These are phyloP conservation scores for Fomitopsis pulvina DNA, from an alignment of 768 basidiomycete species.

Conservation along the genomic window DNA sequence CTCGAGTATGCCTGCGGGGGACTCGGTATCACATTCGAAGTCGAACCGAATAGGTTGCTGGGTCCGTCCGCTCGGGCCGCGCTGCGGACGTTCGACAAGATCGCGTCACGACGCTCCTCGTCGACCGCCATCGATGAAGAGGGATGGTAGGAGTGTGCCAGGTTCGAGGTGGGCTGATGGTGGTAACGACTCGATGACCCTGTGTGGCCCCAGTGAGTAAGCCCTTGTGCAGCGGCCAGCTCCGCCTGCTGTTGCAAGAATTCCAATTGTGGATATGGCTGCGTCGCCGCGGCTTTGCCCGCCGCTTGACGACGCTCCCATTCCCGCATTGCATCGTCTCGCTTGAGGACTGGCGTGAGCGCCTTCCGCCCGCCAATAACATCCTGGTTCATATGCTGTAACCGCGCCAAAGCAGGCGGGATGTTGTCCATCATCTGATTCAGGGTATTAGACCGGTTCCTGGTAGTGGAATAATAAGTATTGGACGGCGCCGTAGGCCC, in stretches of 20 bases:
- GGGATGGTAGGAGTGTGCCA: constrained; percentile 57
- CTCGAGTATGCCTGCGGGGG: constrained; percentile 70
- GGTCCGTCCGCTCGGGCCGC: constrained; percentile 48
- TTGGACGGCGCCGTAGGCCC: constrained; percentile 53
- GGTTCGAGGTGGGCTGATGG: constrained; percentile 56
- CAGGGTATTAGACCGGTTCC: constrained; percentile 87
- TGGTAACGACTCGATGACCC: constrained; percentile 34
- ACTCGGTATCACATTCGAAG: constrained; percentile 54
- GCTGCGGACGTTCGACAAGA: constrained; percentile 71
- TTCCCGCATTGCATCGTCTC: constrained; percentile 92
- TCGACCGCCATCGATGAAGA: constrained; percentile 61
- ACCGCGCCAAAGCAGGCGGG: constrained; percentile 87
- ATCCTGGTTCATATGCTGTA: constrained; percentile 87
- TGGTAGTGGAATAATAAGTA: constrained; percentile 62
- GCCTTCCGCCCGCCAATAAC: constrained; percentile 73
- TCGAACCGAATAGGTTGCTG: constrained; percentile 34
- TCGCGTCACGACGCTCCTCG: constrained; percentile 68
- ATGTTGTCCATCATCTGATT: constrained; percentile 86
- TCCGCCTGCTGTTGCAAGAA: constrained; percentile 92
- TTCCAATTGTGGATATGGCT: constrained; percentile 86
- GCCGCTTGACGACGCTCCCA: constrained; percentile 90
- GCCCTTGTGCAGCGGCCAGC: constrained; percentile 57
- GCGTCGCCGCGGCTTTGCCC: constrained; percentile 52
- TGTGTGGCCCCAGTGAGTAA: constrained; percentile 45
- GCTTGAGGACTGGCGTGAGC: constrained; percentile 87